phyloP scores from a whole-genome alignment of 768 basidiomycete genomes.

The Thelephora aurantiotincta region DNA sequence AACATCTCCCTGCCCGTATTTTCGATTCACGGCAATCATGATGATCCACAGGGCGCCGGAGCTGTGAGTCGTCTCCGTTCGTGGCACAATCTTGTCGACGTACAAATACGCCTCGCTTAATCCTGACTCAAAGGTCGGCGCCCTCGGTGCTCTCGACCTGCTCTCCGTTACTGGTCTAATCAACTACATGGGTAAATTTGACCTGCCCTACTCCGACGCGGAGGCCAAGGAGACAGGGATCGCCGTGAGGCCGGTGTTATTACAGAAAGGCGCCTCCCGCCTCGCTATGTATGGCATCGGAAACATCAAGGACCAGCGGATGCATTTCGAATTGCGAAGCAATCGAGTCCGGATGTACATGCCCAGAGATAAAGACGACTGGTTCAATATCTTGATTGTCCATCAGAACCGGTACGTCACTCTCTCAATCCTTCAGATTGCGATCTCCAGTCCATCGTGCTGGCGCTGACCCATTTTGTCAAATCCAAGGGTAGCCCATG shows the following conservation, averaged over 20 bases:
- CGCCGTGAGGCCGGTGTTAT: conserved; percentile 77
- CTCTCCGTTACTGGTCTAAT: conserved; percentile 87
- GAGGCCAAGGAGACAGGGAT: conserved; percentile 62
- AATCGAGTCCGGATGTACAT: conserved; percentile 95
- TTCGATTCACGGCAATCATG: conserved; percentile 98
- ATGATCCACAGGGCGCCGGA: conserved; percentile 95
- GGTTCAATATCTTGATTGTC: conserved; percentile 89
- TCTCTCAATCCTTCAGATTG: background rate
- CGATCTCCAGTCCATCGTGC: background rate
- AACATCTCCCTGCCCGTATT: conserved; percentile 96
- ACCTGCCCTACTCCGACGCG: conserved; percentile 63
- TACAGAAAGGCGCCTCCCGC: conserved; percentile 73
- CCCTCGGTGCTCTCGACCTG: conserved; percentile 88
- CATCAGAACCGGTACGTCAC: conserved; percentile 85
- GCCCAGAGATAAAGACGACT: conserved; percentile 80
- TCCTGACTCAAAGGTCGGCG: conserved; percentile 56
- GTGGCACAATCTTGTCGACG: background rate
- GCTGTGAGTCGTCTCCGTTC: conserved; percentile 35
- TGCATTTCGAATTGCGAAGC: conserved; percentile 91
- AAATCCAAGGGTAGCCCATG: conserved; percentile 69
- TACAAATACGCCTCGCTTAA: background rate
- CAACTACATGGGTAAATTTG: conserved; percentile 97
- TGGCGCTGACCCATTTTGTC: background rate
- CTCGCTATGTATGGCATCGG: conserved; percentile 94
- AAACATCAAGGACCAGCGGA: conserved; percentile 90